Evolutionary conservation across 257 asterid genomes (phyloP).

Genomic region (Ballota nigra): DNA sequence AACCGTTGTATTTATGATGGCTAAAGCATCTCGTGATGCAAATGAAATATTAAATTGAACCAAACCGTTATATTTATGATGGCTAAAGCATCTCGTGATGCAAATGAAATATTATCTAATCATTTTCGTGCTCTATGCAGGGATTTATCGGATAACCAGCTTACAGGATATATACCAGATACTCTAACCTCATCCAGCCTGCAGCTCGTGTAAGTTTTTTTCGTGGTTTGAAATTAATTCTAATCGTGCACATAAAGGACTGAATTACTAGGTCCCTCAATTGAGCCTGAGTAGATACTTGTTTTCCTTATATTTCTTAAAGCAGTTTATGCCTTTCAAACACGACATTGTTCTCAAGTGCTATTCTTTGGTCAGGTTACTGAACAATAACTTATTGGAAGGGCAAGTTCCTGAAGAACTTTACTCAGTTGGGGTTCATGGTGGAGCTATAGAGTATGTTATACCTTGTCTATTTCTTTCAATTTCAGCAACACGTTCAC

Average conservation of each 20-base stretch:
- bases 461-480: neutral
- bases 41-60: neutral
- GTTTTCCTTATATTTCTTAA: neutral
- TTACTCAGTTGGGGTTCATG: conserved; percentile 86
- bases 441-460: conserved; percentile 95
- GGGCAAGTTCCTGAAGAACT: conserved; percentile 91
- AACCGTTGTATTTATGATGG: neutral
- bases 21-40: conserved; percentile 1
- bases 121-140: conserved; percentile 45
- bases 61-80: neutral
- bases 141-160: conserved; percentile 81
- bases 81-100: neutral
- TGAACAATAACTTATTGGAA: conserved; percentile 69
- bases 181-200: conserved; percentile 68
- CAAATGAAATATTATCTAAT: neutral
- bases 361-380: conserved; percentile 17
- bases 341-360: neutral
- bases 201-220: conserved; percentile 79
- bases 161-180: conserved; percentile 80
- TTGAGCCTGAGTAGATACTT: neutral
- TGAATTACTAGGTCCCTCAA: neutral
- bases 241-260: neutral
- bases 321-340: neutral
- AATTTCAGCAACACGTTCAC: neutral
- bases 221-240: neutral